These are phyloP conservation scores for Fraxinus sp. DNA, from an alignment of 305 asterid species.

Conservation along the genomic window DNA sequence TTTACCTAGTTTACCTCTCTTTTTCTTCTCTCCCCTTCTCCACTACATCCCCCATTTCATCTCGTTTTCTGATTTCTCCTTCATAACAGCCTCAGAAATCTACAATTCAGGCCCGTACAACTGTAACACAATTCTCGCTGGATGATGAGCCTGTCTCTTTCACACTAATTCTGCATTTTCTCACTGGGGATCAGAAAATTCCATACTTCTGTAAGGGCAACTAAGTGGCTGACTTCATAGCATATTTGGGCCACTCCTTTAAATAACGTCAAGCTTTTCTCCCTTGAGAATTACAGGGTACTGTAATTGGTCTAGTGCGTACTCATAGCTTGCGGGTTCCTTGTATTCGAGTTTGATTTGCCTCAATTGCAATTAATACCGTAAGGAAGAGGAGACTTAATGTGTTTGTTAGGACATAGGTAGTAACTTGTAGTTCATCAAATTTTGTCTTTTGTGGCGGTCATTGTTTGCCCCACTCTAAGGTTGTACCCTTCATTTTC, in stretches of 20 bases:
- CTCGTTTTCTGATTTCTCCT: not conserved
- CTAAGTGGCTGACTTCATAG: not conserved
- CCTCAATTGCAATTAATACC: not conserved
- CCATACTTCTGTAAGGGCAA: not conserved
- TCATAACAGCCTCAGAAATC: not conserved
- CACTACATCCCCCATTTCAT: not conserved
- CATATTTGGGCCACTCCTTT: not conserved
- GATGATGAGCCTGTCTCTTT: not conserved
- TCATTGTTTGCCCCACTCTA: not conserved
- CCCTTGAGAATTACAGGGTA: not conserved
- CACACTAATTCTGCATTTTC: not conserved
- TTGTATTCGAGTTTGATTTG: constrained; percentile 1
- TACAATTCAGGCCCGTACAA: not conserved
- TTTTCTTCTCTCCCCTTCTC: not conserved
- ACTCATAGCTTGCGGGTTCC: not conserved
- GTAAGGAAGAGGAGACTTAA: not conserved
- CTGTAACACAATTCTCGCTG: not conserved
- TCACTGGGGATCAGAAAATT: not conserved
- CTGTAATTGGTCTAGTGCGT: not conserved
- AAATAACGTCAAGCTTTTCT: not conserved
- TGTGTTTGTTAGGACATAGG: not conserved
- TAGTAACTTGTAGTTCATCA: not conserved
- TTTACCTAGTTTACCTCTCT: not conserved
- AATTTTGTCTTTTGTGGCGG: not conserved
- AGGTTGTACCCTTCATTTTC: not conserved